Evolutionary conservation across 176 grass and related monocot genomes (phyloP).

Genomic region (Bonia amplexicaulis): DNA sequence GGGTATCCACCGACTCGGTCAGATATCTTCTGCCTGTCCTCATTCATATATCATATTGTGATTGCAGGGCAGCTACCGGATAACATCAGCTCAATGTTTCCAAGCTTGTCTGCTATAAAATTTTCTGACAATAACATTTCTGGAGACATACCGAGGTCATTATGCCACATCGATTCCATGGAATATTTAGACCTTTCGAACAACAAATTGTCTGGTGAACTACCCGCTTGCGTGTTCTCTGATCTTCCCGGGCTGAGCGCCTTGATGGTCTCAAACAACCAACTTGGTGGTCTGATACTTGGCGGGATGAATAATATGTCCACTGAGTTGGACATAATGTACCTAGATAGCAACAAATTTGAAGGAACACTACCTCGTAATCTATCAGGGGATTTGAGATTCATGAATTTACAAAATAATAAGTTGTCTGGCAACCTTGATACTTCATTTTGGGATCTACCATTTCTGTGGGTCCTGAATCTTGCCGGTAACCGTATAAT

Average conservation of each 20-base stretch:
- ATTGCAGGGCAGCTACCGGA: too few relatives aligned
- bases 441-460: neutral
- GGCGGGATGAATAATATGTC: neutral
- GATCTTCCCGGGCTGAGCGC: accelerated
- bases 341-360: neutral
- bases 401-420: constrained; percentile 16
- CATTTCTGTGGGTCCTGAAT: neutral
- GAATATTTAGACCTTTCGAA: neutral
- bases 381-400: neutral
- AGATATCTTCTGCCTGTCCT: too few relatives aligned
- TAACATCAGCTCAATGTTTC: too few relatives aligned
- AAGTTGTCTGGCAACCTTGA: neutral
- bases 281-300: neutral
- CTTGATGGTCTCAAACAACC: constrained; percentile 22
- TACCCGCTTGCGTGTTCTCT: neutral
- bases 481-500: neutral
- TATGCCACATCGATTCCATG: too few relatives aligned
- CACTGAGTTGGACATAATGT: too few relatives aligned
- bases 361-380: neutral
- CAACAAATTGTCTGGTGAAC: constrained; percentile 18
- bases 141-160: too few relatives aligned
- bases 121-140: too few relatives aligned
- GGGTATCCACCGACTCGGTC: too few relatives aligned
- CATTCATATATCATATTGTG: too few relatives aligned
- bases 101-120: too few relatives aligned